Evolutionary conservation across 345 rosid species (phyloP), one percentile per base, ranked within the genome.

Genomic region (Toxicodendron radicans): DNA sequence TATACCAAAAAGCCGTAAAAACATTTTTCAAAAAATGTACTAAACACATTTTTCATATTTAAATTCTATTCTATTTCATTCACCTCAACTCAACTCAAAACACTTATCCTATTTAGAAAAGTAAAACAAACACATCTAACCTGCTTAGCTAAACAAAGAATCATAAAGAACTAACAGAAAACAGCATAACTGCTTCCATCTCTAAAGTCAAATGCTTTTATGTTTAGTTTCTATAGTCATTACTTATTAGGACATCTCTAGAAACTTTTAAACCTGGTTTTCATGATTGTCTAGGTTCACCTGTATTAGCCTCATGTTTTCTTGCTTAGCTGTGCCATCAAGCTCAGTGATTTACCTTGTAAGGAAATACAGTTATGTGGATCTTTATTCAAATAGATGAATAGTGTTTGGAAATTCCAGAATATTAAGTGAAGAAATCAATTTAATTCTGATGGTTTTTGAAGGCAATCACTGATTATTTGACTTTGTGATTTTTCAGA

Each of bases 401-500:
- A 21, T 30, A 11, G 24, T 32, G 16, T 48, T 48, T 66, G 35
- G 57, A 66, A 48, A 10, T 68, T 20, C 20, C 49, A 24, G 24
- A 58, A 24, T 53, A 43, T 71, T 56, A 41, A 27, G 23, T 74
- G 38, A 33, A 10, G 68, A 62, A 52, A 49, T 63, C 17, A 64
- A 48, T 48, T n/a, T 10, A 3, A 17, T 49, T 54, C 18, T 73
- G 23, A 21, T 63, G 32, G 13, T 66, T 75, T 68, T 75, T 65
- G 70, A 57, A 41, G 73, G 71, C 51, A 71, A 72, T 79, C 73
- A 73, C 61, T 79, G 54, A 79, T 68, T 64, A 58, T 51, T 33
- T 71, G 76, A 24, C 33, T 72, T 58, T 58, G 68, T 14, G 75
- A 68, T 81, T 58, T 87, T 79, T 58, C 85, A 95, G 99, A 90